Evolutionary conservation across 306 rosid species (phyloP).

Genomic region (Aeschynomene evenia): DNA sequence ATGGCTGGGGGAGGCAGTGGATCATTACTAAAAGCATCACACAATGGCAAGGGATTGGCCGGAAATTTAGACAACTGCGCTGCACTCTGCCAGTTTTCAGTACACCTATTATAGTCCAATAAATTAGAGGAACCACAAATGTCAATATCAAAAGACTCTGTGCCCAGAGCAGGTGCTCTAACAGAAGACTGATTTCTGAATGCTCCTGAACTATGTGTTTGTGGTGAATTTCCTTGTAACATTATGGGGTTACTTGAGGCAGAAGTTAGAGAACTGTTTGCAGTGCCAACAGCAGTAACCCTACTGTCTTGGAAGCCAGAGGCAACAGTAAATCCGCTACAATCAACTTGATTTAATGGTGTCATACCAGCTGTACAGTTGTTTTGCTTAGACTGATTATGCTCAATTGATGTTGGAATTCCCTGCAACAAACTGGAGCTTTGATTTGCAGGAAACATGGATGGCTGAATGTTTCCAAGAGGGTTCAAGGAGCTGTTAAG

Average conservation of each 20-base stretch:
- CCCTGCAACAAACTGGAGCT: conserved; percentile 52
- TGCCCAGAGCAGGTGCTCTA: conserved; percentile 37
- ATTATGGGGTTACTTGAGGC: conserved; percentile 45
- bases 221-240: conserved; percentile 57
- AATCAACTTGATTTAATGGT: conserved; percentile 44
- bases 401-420: conserved; percentile 53
- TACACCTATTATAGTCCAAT: conserved; percentile 53
- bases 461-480: conserved; percentile 50
- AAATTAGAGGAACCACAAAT: conserved; percentile 48
- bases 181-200: conserved; percentile 54
- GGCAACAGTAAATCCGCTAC: conserved; percentile 45
- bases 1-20: conserved; percentile 44
- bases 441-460: conserved; percentile 53
- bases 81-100: conserved; percentile 57
- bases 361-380: conserved; percentile 42
- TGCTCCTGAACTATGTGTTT: conserved; percentile 35
- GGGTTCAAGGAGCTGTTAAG: conserved; percentile 40
- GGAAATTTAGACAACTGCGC: conserved; percentile 52
- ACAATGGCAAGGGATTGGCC: conserved; percentile 46
- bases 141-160: conserved; percentile 48
- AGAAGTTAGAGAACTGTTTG: conserved; percentile 40
- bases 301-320: conserved; percentile 45
- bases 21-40: conserved; percentile 41
- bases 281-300: conserved; percentile 27
- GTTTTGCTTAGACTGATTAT: conserved; percentile 55